Percentiles rank a stretch among this genome's conserved stretches.
Conservation (phyloP, 768 basidiomycete species). For the Leucogyrophana mollusca region DNA sequence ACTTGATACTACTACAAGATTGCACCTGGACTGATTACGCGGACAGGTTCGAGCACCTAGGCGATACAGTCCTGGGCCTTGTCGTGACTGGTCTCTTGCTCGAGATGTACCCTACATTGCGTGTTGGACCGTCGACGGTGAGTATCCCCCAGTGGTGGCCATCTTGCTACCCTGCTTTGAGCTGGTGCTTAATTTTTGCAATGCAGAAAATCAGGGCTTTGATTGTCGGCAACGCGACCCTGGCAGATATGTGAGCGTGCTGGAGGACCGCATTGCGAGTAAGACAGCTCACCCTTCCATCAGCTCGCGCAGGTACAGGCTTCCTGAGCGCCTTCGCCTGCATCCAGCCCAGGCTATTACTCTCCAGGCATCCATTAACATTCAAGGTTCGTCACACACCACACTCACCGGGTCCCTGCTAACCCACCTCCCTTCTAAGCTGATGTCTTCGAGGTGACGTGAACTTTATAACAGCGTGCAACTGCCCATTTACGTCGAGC, state of each 20-base stretch:
- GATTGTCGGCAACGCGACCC: conserved; percentile 70
- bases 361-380: conserved; percentile 61
- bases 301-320: conserved; percentile 63
- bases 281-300: background rate
- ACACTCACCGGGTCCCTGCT: background rate
- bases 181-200: background rate
- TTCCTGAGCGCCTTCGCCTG: conserved; percentile 59
- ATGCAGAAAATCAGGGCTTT: conserved; percentile 74
- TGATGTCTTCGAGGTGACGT: conserved; percentile 70
- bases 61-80: conserved; percentile 70
- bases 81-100: conserved; percentile 64
- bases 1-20: background rate
- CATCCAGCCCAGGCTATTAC: conserved; percentile 76
- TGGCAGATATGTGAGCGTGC: conserved; percentile 63
- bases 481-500: conserved; percentile 1
- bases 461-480: background rate
- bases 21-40: background rate
- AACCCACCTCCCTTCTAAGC: conserved; percentile 39
- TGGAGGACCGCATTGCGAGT: background rate
- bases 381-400: conserved; percentile 56
- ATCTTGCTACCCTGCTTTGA: background rate
- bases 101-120: conserved; percentile 64
- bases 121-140: conserved; percentile 78
- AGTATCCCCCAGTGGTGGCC: conserved; percentile 16
- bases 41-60: conserved; percentile 70